A percentile compares a stretch with the other conserved stretches of the same genome.
These are phyloP conservation scores for Strobilomyces confusus DNA, from an alignment of 768 basidiomycete genomes.

Conservation along the genomic window DNA sequence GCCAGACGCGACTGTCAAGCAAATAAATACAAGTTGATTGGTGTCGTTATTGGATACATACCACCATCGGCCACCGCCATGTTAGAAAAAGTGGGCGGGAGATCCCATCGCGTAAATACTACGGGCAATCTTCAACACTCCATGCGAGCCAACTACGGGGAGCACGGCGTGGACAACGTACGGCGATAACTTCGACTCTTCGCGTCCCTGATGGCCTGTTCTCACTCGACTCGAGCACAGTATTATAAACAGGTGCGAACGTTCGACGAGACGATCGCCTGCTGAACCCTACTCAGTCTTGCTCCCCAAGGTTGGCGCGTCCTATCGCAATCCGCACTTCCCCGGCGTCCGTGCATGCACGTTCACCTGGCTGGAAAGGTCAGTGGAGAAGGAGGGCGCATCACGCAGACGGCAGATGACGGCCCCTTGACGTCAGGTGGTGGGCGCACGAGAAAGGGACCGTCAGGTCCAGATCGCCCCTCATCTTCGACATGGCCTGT, in stretches of 20 bases:
- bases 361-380: slow-evolving; percentile 52
- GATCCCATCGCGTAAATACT: slow-evolving; percentile 23
- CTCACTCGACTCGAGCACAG: slow-evolving; percentile 12
- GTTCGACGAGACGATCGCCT: not conserved
- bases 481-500: slow-evolving; percentile 30
- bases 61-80: not conserved
- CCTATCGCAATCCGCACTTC: slow-evolving; percentile 72
- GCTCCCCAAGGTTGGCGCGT: slow-evolving; percentile 47
- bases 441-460: slow-evolving; percentile 18
- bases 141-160: slow-evolving; percentile 49
- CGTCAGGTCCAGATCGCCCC: slow-evolving; percentile 13
- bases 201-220: not conserved
- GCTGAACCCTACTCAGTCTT: not conserved
- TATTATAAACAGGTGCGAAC: slow-evolving; percentile 28
- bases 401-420: not conserved
- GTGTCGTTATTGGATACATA: too few relatives aligned
- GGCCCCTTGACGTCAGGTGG: slow-evolving; percentile 20
- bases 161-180: slow-evolving; percentile 59
- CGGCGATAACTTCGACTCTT: slow-evolving; percentile 4
- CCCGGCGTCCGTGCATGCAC: slow-evolving; percentile 58
- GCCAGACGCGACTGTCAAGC: not conserved
- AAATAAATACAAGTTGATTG: not conserved
- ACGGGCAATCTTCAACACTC: slow-evolving; percentile 33
- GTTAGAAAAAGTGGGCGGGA: not conserved
- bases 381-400: slow-evolving; percentile 2